These are phyloP conservation scores for Syzygium aromaticum DNA, from an alignment of 345 rosid genomes.

Conservation along the genomic window DNA sequence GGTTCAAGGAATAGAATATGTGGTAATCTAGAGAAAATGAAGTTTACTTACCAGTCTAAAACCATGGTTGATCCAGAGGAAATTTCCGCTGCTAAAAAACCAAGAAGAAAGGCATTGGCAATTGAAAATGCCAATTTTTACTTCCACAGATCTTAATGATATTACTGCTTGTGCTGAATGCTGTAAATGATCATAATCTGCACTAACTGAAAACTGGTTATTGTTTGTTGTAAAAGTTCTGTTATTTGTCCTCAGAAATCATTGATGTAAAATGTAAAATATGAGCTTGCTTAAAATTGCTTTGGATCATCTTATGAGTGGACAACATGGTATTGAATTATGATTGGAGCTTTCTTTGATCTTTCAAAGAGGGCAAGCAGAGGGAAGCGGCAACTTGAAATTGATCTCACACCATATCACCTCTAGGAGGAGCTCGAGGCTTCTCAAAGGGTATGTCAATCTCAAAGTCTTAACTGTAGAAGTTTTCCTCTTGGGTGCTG, in stretches of 20 bases:
- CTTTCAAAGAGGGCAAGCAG: constrained; percentile 61
- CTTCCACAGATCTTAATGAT: not conserved
- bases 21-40: not conserved
- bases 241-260: not conserved
- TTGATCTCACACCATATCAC: constrained; percentile 78
- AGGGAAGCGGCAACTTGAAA: constrained; percentile 64
- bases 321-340: not conserved
- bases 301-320: not conserved
- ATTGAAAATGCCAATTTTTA: not conserved
- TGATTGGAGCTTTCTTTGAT: not conserved
- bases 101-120: not conserved
- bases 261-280: not conserved
- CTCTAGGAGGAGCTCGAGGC: not conserved
- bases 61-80: not conserved
- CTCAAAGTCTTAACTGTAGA: not conserved
- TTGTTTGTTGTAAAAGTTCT: not conserved
- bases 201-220: not conserved
- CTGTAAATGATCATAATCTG: not conserved
- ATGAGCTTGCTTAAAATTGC: not conserved
- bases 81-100: not conserved
- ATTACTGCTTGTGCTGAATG: not conserved
- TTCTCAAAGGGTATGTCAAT: not conserved
- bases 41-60: not conserved
- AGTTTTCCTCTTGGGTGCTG: not conserved
- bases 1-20: not conserved